phyloP scores from a whole-genome alignment of 116 monocot species.

The Phalaenopsis hybrid region DNA sequence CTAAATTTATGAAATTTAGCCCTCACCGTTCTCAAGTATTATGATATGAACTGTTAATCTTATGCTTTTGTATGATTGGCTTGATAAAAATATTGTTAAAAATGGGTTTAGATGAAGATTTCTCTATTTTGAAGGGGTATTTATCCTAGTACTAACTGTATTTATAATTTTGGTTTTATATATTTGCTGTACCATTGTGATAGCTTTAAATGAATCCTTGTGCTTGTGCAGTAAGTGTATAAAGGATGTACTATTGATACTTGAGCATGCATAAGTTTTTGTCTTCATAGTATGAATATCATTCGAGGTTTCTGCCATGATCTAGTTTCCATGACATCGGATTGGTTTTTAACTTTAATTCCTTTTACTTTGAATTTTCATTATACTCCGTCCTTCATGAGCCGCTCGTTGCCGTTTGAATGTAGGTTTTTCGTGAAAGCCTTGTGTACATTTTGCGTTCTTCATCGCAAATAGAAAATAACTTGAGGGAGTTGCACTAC shows the following conservation, averaged over 20 bases:
- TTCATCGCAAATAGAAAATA: slow-evolving; percentile 19
- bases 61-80: too few species aligned
- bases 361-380: background rate
- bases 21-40: too few species aligned
- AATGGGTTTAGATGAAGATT: too few species aligned
- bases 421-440: slow-evolving; percentile 24
- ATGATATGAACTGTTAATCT: too few species aligned
- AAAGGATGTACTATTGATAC: slow-evolving; percentile 19
- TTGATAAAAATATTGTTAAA: too few species aligned
- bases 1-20: too few species aligned
- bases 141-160: too few species aligned
- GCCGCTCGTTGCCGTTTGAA: background rate
- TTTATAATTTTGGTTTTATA: too few species aligned
- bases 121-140: too few species aligned
- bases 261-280: slow-evolving; percentile 69
- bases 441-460: slow-evolving; percentile 1
- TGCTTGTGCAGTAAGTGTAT: too few species aligned
- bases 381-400: background rate
- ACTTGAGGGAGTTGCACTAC: slow-evolving; percentile 20
- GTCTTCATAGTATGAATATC: slow-evolving; percentile 6
- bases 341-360: slow-evolving; percentile 29
- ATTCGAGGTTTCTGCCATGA: slow-evolving; percentile 10
- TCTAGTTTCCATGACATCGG: slow-evolving; percentile 11
- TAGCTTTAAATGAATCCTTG: too few species aligned
- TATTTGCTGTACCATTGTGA: too few species aligned